Conservation (phyloP, 2,329 filamentous ascomycete genomes). For the Verticillium tricorpus region DNA sequence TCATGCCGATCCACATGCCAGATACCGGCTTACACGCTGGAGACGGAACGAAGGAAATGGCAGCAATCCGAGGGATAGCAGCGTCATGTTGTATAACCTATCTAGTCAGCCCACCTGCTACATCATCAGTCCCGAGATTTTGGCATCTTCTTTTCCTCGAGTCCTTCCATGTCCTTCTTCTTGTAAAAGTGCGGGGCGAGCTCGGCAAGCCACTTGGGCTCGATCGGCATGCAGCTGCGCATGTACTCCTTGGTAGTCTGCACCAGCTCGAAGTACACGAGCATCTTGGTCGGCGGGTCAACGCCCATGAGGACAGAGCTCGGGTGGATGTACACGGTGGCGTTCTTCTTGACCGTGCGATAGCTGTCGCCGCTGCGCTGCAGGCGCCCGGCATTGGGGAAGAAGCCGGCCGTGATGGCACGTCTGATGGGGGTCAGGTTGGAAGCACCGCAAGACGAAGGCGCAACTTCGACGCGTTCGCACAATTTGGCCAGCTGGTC, state of each 20-base stretch:
- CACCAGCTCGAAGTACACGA: slow-evolving; percentile 82
- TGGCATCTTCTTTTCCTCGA: slow-evolving; percentile 68
- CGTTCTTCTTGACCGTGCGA: slow-evolving; percentile 84
- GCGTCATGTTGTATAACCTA: not conserved
- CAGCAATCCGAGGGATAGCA: not conserved
- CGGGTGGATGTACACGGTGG: slow-evolving; percentile 88
- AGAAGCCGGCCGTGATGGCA: slow-evolving; percentile 86
- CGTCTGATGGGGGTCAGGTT: slow-evolving; percentile 81
- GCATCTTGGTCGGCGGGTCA: slow-evolving; percentile 73
- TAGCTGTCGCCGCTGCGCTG: slow-evolving; percentile 84
- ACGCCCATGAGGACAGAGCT: slow-evolving; percentile 74
- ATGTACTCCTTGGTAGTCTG: slow-evolving; percentile 90
- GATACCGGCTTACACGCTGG: not conserved
- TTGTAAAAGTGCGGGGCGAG: slow-evolving; percentile 94
- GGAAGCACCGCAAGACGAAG: slow-evolving; percentile 61
- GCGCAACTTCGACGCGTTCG: slow-evolving; percentile 82
- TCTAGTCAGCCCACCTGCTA: not conserved
- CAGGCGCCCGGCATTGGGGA: slow-evolving; percentile 83
- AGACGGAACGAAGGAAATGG: not conserved
- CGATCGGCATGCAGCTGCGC: slow-evolving; percentile 79
- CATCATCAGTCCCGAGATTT: slow-evolving; percentile 20
- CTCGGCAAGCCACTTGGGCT: slow-evolving; percentile 80
- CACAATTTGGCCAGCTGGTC: slow-evolving; percentile 91
- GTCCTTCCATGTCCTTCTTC: slow-evolving; percentile 77
- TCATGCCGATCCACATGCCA: not conserved